These are phyloP conservation scores for Vanrija sp. DNA, from an alignment of 1,284 basidiomycete genomes.

Conservation along the genomic window DNA sequence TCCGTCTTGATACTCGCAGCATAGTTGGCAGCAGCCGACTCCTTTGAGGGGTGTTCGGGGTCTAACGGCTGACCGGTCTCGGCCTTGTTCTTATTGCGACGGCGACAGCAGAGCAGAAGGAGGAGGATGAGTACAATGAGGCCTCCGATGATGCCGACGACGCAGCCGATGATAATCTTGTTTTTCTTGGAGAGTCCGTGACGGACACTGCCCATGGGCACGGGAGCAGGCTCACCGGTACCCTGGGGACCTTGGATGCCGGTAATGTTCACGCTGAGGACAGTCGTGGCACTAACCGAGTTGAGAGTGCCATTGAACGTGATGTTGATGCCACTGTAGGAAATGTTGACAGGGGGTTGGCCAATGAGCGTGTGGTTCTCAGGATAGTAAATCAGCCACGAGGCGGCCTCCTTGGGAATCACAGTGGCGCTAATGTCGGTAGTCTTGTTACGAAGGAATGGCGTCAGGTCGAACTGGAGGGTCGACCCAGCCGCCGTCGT, in stretches of 20 bases:
- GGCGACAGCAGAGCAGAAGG: slow-evolving; percentile 42
- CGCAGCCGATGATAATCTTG: slow-evolving; percentile 46
- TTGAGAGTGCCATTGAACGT: slow-evolving; percentile 28
- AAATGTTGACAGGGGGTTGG: slow-evolving; percentile 25
- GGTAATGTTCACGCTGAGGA: slow-evolving; percentile 26
- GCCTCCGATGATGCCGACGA: slow-evolving; percentile 29
- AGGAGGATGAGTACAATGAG: slow-evolving; percentile 34
- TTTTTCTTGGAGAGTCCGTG: slow-evolving; percentile 39
- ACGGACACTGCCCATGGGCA: slow-evolving; percentile 16
- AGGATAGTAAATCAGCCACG: slow-evolving; percentile 48
- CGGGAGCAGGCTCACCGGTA: slow-evolving; percentile 17
- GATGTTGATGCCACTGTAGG: slow-evolving; percentile 37
- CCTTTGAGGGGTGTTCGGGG: slow-evolving; percentile 13
- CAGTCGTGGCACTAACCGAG: slow-evolving; percentile 26
- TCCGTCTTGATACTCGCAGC: background rate
- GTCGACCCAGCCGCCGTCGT: slow-evolving; percentile 36
- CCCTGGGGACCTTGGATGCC: slow-evolving; percentile 23
- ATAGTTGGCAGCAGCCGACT: background rate
- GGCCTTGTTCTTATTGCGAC: slow-evolving; percentile 24
- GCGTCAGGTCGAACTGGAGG: slow-evolving; percentile 34
- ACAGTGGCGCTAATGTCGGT: slow-evolving; percentile 35
- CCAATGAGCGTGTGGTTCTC: slow-evolving; percentile 45
- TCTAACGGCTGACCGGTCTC: slow-evolving; percentile 31
- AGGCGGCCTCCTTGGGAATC: slow-evolving; percentile 36
- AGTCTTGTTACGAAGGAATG: slow-evolving; percentile 35